A percentile compares a stretch with the other conserved stretches of the same genome.
Evolutionary conservation across 768 basidiomycete genomes (phyloP).

Genomic region (Leucosporidium scottii): DNA sequence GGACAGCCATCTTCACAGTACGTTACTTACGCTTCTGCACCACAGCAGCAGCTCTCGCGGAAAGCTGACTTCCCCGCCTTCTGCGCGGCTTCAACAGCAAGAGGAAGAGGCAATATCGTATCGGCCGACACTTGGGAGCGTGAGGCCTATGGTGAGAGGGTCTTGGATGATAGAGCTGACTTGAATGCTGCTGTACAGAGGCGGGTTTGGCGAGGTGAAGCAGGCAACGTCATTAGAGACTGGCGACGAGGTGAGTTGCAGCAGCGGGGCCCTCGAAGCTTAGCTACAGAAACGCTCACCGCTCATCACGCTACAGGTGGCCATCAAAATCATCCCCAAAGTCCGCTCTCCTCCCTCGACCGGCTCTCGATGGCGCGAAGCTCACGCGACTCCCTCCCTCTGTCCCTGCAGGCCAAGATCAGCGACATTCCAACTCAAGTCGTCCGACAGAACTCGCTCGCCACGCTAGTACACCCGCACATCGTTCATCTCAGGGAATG

Average conservation of each 20-base stretch:
- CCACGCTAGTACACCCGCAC: conserved; percentile 11
- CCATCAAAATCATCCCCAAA: conserved; percentile 31
- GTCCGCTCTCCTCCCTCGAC: not conserved
- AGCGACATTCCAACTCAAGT: not conserved
- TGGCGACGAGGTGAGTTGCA: not conserved
- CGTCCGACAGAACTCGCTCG: conserved; percentile 24
- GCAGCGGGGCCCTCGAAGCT: no score
- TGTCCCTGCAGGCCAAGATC: not conserved
- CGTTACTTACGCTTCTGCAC: no score
- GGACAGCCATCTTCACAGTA: no score
- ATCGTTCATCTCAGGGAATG: conserved; percentile 23
- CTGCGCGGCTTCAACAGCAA: not conserved
- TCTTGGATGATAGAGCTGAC: no score
- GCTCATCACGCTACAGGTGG: conserved; percentile 1
- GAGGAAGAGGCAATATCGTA: conserved; percentile 15
- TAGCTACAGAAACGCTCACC: no score
- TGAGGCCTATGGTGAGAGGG: no score
- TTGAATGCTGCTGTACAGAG: not conserved
- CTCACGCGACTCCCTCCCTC: conserved; percentile 1
- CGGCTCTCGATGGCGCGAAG: conserved; percentile 11
- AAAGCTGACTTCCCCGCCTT: not conserved
- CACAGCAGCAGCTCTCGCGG: no score
- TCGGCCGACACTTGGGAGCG: not conserved
- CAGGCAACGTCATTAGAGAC: conserved; percentile 9
- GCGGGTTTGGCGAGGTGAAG: conserved; percentile 29